phyloP scores from a whole-genome alignment of 192 early-diverging fungal species.

The Coemansia sp. region DNA sequence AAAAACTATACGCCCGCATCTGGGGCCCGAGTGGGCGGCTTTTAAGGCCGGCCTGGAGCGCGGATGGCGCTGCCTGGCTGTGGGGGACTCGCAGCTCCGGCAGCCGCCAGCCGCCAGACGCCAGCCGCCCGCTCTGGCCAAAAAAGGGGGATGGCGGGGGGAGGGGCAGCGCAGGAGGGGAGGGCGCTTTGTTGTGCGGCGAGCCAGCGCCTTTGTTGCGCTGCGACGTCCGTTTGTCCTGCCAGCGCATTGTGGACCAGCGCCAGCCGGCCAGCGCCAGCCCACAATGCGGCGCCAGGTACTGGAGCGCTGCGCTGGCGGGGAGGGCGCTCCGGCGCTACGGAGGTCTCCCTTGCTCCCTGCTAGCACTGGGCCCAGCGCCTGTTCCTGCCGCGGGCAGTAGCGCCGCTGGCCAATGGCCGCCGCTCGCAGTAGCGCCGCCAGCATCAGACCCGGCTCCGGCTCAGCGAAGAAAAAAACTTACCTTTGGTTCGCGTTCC shows the following conservation, averaged over 20 bases:
- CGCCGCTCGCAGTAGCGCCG: not conserved
- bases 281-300: no score
- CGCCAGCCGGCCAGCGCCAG: not conserved
- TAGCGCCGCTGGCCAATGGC: not conserved
- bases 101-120: not conserved
- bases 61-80: not conserved
- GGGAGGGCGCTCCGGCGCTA: not conserved
- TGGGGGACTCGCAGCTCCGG: not conserved
- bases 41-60: not conserved
- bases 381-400: not conserved
- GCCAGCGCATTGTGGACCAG: not conserved
- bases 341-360: constrained; percentile 1
- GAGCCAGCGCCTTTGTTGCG: not conserved
- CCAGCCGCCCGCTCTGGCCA: not conserved
- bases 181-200: not conserved
- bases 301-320: not conserved
- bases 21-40: not conserved
- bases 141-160: not conserved
- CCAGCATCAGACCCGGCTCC: not conserved
- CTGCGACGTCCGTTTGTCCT: not conserved
- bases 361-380: not conserved
- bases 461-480: not conserved
- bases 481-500: not conserved
- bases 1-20: not conserved
- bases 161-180: constrained; percentile 1